Percentiles rank a stretch among this genome's conserved stretches.
Evolutionary conservation across 2,329 filamentous ascomycete genomes (phyloP).

Genomic region (Cercospora sp.): DNA sequence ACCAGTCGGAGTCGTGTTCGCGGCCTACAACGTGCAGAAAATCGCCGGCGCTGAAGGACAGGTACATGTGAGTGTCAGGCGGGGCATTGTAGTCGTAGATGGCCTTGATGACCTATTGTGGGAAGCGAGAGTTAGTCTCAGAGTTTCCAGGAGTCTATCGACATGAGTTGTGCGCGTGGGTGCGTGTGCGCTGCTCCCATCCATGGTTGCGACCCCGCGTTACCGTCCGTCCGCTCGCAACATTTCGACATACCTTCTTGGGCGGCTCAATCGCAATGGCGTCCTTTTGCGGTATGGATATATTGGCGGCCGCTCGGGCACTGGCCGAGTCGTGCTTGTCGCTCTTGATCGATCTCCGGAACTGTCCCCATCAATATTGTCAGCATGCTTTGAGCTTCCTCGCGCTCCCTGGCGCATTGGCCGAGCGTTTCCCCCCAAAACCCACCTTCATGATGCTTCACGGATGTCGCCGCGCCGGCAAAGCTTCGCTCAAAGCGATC

Average conservation of each 20-base stretch:
- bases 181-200: neutral
- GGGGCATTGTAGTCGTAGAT: conserved; percentile 88
- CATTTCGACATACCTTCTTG: conserved; percentile 69
- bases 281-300: conserved; percentile 79
- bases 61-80: conserved; percentile 57
- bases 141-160: conserved; percentile 9
- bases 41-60: conserved; percentile 91
- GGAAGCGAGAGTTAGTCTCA: conserved; percentile 14
- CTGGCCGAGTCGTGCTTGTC: conserved; percentile 66
- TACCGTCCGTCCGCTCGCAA: neutral
- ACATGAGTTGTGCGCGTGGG: neutral
- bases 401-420: conserved; percentile 26
- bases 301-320: conserved; percentile 58
- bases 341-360: conserved; percentile 86
- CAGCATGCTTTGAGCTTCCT: conserved; percentile 6
- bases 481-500: neutral
- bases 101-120: conserved; percentile 82
- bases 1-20: conserved; percentile 94
- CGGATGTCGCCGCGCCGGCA: conserved; percentile 12
- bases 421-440: conserved; percentile 3
- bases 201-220: neutral
- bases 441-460: conserved; percentile 15
- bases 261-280: conserved; percentile 86
- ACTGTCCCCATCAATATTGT: conserved; percentile 37
- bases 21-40: conserved; percentile 97